phyloP scores from a whole-genome alignment of 208 protist genomes.

The Porcisia hertigi region DNA sequence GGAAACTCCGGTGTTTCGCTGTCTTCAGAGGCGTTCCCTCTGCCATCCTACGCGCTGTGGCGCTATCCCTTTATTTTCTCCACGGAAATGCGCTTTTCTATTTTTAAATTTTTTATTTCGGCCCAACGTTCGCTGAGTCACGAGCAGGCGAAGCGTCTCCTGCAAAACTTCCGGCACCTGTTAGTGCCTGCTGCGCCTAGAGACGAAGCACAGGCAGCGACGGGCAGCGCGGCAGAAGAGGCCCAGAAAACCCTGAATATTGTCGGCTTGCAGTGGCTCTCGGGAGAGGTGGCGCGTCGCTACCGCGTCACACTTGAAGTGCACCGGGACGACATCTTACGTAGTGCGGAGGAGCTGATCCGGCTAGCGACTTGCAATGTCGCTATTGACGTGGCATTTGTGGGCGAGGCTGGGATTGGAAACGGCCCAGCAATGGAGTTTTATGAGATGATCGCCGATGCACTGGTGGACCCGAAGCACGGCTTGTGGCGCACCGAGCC shows the following conservation, averaged over 20 bases:
- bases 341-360: slow-evolving; percentile 44
- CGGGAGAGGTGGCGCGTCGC: slow-evolving; percentile 20
- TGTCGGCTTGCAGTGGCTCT: slow-evolving; percentile 59
- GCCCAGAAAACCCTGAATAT: slow-evolving; percentile 23
- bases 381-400: slow-evolving; percentile 72
- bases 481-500: slow-evolving; percentile 62
- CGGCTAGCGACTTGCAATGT: slow-evolving; percentile 59
- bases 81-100: slow-evolving; percentile 55
- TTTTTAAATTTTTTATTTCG: slow-evolving; percentile 63
- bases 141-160: slow-evolving; percentile 15
- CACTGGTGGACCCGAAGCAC: slow-evolving; percentile 38
- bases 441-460: slow-evolving; percentile 58
- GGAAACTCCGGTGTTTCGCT: not conserved
- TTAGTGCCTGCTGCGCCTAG: slow-evolving; percentile 11
- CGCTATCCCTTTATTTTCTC: slow-evolving; percentile 66
- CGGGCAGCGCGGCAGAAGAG: not conserved
- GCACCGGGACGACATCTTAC: slow-evolving; percentile 43
- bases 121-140: slow-evolving; percentile 42
- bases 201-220: not conserved
- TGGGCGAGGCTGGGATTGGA: slow-evolving; percentile 78
- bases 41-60: slow-evolving; percentile 70
- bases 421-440: slow-evolving; percentile 82
- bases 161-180: slow-evolving; percentile 24
- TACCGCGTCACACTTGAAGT: slow-evolving; percentile 45
- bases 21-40: slow-evolving; percentile 25